Evolutionary conservation across 495 filamentous ascomycete genomes (phyloP).

Genomic region (Aspergillus bridgeri): DNA sequence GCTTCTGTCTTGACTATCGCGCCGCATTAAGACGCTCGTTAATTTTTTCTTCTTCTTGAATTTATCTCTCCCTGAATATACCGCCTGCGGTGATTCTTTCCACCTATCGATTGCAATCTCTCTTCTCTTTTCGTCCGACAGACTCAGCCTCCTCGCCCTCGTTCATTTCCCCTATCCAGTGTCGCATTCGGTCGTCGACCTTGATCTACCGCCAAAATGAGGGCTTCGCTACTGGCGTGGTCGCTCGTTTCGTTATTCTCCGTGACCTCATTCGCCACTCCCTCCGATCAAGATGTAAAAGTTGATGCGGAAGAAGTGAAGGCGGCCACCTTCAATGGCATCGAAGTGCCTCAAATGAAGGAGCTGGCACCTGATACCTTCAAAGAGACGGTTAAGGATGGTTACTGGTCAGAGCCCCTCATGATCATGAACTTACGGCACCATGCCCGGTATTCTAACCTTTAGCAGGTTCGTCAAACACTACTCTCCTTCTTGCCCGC

Average conservation of each 20-base stretch:
- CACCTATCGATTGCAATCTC: conserved; percentile 3
- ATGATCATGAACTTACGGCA: background rate
- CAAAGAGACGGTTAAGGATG: conserved; percentile 55
- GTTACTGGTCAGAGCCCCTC: conserved; percentile 52
- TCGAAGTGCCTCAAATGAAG: conserved; percentile 70
- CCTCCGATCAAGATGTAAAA: conserved; percentile 23
- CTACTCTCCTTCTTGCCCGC: conserved; percentile 72
- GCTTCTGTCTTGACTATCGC: conserved; percentile 1
- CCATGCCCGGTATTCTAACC: conserved; percentile 16
- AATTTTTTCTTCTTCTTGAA: conserved; percentile 11
- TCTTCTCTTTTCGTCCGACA: conserved; percentile 19
- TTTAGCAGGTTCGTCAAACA: conserved; percentile 65
- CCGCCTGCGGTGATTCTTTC: conserved; percentile 32
- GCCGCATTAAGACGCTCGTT: conserved; percentile 10
- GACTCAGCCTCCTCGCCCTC: conserved; percentile 14
- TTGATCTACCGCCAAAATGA: conserved; percentile 34
- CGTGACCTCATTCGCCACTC: conserved; percentile 34
- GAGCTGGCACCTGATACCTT: conserved; percentile 57
- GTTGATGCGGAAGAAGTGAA: conserved; percentile 13
- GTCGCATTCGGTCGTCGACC: conserved; percentile 10
- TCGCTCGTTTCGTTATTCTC: conserved; percentile 42
- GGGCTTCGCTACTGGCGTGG: conserved; percentile 36
- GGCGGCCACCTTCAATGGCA: conserved; percentile 72
- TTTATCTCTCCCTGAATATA: conserved; percentile 35
- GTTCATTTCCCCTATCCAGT: conserved; percentile 12